Evolutionary conservation across 495 filamentous ascomycete genomes (phyloP).

Genomic region (Aspergillus conjunctus): DNA sequence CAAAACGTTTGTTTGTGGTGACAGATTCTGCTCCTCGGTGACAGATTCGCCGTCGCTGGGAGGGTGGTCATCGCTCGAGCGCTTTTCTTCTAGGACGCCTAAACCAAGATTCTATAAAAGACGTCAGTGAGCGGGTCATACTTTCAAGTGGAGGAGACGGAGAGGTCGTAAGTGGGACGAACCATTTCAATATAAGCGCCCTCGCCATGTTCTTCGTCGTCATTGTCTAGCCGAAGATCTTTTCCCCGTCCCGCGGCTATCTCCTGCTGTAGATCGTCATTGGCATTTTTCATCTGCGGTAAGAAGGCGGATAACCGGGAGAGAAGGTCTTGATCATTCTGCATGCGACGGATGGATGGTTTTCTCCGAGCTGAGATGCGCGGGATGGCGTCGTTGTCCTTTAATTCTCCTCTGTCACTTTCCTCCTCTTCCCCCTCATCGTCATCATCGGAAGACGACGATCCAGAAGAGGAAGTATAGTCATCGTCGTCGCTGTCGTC

Average conservation of each 20-base stretch:
- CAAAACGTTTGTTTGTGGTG: conserved; percentile 40
- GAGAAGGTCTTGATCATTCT: conserved; percentile 37
- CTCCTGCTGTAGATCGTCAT: conserved; percentile 48
- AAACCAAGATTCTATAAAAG: conserved; percentile 50
- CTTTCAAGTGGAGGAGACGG: background rate
- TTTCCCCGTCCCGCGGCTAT: conserved; percentile 40
- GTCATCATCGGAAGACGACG: conserved; percentile 29
- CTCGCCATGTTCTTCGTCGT: conserved; percentile 30
- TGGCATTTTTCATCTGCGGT: conserved; percentile 50
- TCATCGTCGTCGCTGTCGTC: conserved; percentile 37
- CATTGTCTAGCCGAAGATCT: conserved; percentile 41
- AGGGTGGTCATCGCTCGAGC: conserved; percentile 25
- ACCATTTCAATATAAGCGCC: conserved; percentile 58
- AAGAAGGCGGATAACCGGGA: conserved; percentile 48
- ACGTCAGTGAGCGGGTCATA: background rate
- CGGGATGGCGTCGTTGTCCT: conserved; percentile 21
- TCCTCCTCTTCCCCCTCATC: conserved; percentile 31
- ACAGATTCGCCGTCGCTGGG: conserved; percentile 15
- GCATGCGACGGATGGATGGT: conserved; percentile 38
- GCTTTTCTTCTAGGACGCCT: conserved; percentile 54
- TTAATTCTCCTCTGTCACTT: conserved; percentile 19
- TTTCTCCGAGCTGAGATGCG: conserved; percentile 38
- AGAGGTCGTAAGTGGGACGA: conserved; percentile 19
- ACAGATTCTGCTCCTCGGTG: conserved; percentile 7
- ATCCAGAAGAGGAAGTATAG: conserved; percentile 44